Evolutionary conservation across 192 early-diverging fungal species (phyloP).

Genomic region (Coemansia sp.): DNA sequence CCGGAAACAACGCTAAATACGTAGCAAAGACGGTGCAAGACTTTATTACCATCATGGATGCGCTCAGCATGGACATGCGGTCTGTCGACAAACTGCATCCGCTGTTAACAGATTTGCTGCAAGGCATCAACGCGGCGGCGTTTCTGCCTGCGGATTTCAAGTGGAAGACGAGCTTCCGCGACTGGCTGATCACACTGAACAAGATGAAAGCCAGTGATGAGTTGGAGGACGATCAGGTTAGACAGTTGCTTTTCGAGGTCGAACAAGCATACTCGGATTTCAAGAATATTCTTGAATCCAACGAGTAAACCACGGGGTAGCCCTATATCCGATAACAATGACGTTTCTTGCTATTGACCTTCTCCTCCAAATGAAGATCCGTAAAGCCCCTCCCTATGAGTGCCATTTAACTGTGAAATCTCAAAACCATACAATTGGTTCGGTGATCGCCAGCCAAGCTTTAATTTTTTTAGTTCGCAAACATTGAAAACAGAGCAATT

Average conservation of each 20-base stretch:
- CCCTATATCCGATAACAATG: background rate
- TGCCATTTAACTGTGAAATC: no score
- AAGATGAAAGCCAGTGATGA: constrained; percentile 92
- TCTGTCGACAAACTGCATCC: constrained; percentile 94
- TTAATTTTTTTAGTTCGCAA: no score
- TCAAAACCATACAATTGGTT: no score
- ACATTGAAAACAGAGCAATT: no score
- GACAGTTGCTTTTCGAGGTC: constrained; percentile 93
- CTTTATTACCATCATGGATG: constrained; percentile 94
- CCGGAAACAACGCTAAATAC: constrained; percentile 70
- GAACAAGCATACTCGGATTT: constrained; percentile 74
- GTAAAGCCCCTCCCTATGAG: background rate
- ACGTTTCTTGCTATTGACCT: no score
- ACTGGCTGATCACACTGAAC: constrained; percentile 91
- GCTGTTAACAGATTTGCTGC: constrained; percentile 80
- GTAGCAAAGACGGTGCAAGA: constrained; percentile 78
- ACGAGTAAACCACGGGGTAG: constrained; percentile 10
- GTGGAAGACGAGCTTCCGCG: constrained; percentile 78
- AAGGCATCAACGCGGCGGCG: constrained; percentile 81
- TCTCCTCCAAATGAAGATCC: no score
- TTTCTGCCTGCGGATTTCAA: constrained; percentile 77
- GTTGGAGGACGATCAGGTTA: constrained; percentile 78
- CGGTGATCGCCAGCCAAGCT: no score
- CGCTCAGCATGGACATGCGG: constrained; percentile 76
- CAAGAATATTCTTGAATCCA: constrained; percentile 52